A percentile compares a stretch with the other conserved stretches of the same genome.
Conservation (phyloP, 1,284 basidiomycete genomes). For the Irpex sp. region DNA sequence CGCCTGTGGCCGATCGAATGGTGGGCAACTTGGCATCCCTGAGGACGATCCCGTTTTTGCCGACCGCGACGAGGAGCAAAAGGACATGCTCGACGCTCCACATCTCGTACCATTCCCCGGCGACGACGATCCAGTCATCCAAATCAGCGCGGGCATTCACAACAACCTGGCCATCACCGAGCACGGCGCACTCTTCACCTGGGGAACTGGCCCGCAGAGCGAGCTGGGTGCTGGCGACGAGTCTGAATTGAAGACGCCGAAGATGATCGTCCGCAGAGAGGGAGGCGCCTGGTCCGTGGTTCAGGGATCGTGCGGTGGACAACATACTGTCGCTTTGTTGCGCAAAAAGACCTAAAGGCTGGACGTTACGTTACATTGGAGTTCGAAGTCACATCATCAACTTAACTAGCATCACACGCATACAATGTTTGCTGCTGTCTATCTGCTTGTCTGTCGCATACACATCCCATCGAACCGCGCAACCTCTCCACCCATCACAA, state of each 20-base stretch:
- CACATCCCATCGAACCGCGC: neutral
- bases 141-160: slow-evolving; percentile 74
- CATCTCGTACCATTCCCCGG: slow-evolving; percentile 67
- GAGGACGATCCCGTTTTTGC: slow-evolving; percentile 55
- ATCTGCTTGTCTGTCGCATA: too few relatives aligned
- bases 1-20: slow-evolving; percentile 76
- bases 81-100: slow-evolving; percentile 56
- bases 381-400: neutral
- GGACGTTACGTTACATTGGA: neutral
- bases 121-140: slow-evolving; percentile 53
- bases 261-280: slow-evolving; percentile 56
- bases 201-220: slow-evolving; percentile 79
- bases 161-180: slow-evolving; percentile 80
- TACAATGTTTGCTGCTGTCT: neutral
- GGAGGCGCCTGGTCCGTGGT: slow-evolving; percentile 59
- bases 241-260: slow-evolving; percentile 53
- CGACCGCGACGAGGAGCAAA: slow-evolving; percentile 37
- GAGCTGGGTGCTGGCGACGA: slow-evolving; percentile 63
- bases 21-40: slow-evolving; percentile 72
- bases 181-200: slow-evolving; percentile 77
- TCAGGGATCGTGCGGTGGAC: slow-evolving; percentile 63
- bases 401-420: neutral
- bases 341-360: slow-evolving; percentile 41
- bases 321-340: slow-evolving; percentile 64
- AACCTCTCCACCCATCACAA: neutral